These are phyloP conservation scores for Aspergillus ustus DNA, from an alignment of 2,329 filamentous ascomycete genomes.

Conservation along the genomic window DNA sequence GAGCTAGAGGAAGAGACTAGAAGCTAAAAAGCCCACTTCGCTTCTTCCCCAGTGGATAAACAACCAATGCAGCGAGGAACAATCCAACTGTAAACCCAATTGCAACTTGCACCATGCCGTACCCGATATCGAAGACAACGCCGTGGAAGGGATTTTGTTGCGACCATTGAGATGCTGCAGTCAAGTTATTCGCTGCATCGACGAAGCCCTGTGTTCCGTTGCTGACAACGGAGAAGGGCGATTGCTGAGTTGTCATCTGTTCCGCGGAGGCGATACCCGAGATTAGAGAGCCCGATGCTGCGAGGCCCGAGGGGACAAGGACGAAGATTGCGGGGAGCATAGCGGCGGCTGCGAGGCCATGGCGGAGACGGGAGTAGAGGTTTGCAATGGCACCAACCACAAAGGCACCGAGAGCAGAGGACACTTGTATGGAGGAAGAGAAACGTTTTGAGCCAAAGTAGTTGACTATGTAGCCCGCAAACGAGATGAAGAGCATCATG, in stretches of 20 bases:
- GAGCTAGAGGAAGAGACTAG: slow-evolving; percentile 21
- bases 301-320: slow-evolving; percentile 65
- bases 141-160: slow-evolving; percentile 20
- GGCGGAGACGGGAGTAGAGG: slow-evolving; percentile 72
- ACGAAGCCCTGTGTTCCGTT: slow-evolving; percentile 42
- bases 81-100: slow-evolving; percentile 56
- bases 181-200: slow-evolving; percentile 34
- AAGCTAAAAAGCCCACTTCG: slow-evolving; percentile 56
- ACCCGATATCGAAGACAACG: slow-evolving; percentile 52
- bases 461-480: slow-evolving; percentile 77
- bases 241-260: slow-evolving; percentile 49
- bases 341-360: slow-evolving; percentile 81
- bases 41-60: slow-evolving; percentile 55
- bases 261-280: slow-evolving; percentile 63
- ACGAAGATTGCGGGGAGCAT: slow-evolving; percentile 89
- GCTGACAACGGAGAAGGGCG: slow-evolving; percentile 50
- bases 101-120: slow-evolving; percentile 55
- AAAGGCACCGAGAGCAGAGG: slow-evolving; percentile 78
- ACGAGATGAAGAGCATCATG: slow-evolving; percentile 75
- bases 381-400: slow-evolving; percentile 82
- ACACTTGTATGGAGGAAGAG: slow-evolving; percentile 72
- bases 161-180: slow-evolving; percentile 12
- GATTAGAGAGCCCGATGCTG: slow-evolving; percentile 62
- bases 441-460: slow-evolving; percentile 74
- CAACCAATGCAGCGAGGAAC: slow-evolving; percentile 53